Base-by-base conservation (phyloP, 2,329 filamentous ascomycete species). In the Claviceps maximensis region DNA sequence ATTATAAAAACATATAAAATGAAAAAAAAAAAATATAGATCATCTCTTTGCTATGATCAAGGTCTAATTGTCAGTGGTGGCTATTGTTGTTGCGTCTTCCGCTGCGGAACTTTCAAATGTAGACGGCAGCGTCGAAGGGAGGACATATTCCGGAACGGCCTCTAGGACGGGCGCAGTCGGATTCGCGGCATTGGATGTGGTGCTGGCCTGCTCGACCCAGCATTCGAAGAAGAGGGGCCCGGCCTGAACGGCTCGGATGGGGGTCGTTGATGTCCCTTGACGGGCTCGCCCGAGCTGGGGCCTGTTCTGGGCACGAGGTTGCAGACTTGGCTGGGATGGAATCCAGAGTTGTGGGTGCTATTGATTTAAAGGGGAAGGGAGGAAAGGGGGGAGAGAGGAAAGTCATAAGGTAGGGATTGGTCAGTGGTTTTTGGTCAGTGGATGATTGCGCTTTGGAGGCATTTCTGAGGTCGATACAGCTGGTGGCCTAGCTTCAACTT, bases 191-290 rank as follows among this genome's bases (percentile, higher is more conserved):
- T 33, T 7, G 23, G 44, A n/a, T 4, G 33, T 27, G 13, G 50
- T 50, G n/a, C n/a, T n/a, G 21, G 19, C 56, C 29, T 65, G 61
- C 66, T 87, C 71, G 58, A 86, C 65, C 81, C 84, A 73, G 71
- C 84, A 74, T 72, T 86, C 82, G 64, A 84, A 73, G 68, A 84
- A 73, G 53, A 87, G 60, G 57, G 82, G 72, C 47, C 82, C 74
- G 50, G 82, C 73, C 54, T 73, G 73, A 1, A 82, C 74, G 5
- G 76, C 69, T 36, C 78, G 74, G 38, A 82, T 63, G 12, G 79
- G 71, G 1, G 65, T 74, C 10, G 74, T 78, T 47, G 64, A 71
- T 2, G 64, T 63, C 5, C 70, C 71, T 6, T 67, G 67, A 2
- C 72, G 57, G 1, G 55, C 57, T 4, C 60, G 59, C 4, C 65